These are phyloP conservation scores for Fermentozyma sake DNA, from an alignment of 1,139 yeast species.

Conservation along the genomic window DNA sequence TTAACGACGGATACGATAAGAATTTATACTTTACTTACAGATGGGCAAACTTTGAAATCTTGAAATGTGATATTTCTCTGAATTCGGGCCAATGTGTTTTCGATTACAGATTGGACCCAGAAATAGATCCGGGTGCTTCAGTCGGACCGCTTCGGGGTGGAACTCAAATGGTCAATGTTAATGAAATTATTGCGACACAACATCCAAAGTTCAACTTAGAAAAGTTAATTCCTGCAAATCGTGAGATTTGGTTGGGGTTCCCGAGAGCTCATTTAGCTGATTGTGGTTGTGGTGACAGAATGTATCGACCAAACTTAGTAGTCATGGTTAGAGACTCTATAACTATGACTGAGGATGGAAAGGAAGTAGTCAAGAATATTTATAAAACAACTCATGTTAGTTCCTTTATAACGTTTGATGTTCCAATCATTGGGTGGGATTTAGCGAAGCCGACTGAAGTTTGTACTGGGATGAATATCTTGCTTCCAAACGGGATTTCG, in stretches of 20 bases:
- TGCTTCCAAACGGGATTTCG: constrained; percentile 25
- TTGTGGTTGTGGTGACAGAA: constrained; percentile 23
- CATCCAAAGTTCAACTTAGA: constrained; percentile 1
- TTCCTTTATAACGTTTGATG: constrained; percentile 30
- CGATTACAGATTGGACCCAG: constrained; percentile 18
- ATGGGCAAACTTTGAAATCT: constrained; percentile 34
- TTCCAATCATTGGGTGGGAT: constrained; percentile 19
- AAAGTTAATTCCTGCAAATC: constrained; percentile 10
- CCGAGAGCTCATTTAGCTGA: constrained; percentile 21
- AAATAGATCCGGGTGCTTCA: constrained; percentile 8
- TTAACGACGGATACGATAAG: constrained; percentile 21
- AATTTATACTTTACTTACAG: constrained; percentile 30
- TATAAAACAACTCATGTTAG: constrained; percentile 24
- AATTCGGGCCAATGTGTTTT: constrained; percentile 21
- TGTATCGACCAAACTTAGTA: constrained; percentile 26
- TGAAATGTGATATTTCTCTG: constrained; percentile 19
- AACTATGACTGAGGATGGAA: background rate
- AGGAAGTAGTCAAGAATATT: constrained; percentile 2
- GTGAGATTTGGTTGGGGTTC: constrained; percentile 24
- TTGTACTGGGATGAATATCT: constrained; percentile 16
- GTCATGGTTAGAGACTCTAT: constrained; percentile 8
- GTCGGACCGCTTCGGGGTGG: constrained; percentile 26
- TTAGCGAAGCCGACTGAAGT: constrained; percentile 10
- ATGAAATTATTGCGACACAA: constrained; percentile 6
- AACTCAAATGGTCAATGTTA: constrained; percentile 18